Base-by-base conservation (phyloP, 768 basidiomycete genomes). In the Boletus tylopilopsis region DNA sequence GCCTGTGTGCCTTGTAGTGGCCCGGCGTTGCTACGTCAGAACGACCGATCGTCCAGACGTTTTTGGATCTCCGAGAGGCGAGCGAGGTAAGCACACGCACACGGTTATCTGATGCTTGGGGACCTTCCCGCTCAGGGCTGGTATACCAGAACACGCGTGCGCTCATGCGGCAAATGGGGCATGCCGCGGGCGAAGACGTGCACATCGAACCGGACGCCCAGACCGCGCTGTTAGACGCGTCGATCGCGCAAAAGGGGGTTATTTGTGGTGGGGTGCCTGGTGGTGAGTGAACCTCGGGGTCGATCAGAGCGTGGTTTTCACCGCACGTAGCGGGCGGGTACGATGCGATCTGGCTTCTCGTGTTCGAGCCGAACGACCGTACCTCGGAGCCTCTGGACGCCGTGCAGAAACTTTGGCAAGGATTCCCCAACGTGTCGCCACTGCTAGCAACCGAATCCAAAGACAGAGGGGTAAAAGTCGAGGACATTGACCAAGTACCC, bases 241-340 rank as follows among this genome's bases (percentile, higher is more conserved):
- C 92, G 53, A 72, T 87, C 15, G 70, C 77, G 13, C 77, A 87
- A 56, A 81, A 87, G 4, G 96, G 96, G 24, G 85, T 97, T 16
- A 77, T 98, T 33, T 93, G 91, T 19, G 94, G 94, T 22, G 95
- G 95, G 18, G 96, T 98, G 5, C 96, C 96, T 6, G 96, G 96
- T 35, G 94, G 94, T 94, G 61, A 58, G 87, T 66, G 5, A 9
- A 19, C 24, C 37, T 36, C 11, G 16, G 40, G 11, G 11, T 33
- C 33, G 6, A 13, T 32, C 5, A 1, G 24, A 2, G 7, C 4
- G 8, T n/a, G 35, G 41, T 45, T 29, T 46, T 55, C 36, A 55
- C 8, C 37, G 10, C 34, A 22, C 30, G 46, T 56, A 97, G 96
- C 96, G 45, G 96, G 96, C 10, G 96, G 96, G 2, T 98, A 90